Evolutionary conservation across 2,329 filamentous ascomycete genomes (phyloP), one percentile per base, ranked within the genome.

Genomic region (Sodiomyces alkalinus): DNA sequence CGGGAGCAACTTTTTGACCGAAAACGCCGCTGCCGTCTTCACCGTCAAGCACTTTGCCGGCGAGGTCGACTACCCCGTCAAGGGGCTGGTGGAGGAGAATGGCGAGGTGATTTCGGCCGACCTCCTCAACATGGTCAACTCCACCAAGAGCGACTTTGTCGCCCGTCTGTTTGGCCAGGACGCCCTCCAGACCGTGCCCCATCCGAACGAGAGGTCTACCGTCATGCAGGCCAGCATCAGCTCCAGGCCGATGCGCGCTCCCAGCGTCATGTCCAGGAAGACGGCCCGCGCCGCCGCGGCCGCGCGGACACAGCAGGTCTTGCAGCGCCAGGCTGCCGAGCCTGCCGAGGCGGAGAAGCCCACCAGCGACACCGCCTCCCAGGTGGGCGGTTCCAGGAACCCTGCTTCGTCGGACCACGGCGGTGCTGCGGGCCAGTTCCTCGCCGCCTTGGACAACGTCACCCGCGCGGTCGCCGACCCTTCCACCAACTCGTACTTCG

Each of bases 211-310:
- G 53, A 79, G 74, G 43, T 76, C 73, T 1, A 83, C 90, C 0
- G 86, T 98, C 35, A 82, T 96, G 64, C 87, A 98, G 55, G 90
- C 87, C 2, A 86, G 86, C 26, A 82, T 98, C 40, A 92, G 85
- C 56, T 96, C 87, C 3, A 94, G 92, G 56, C 90, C 90, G 2
- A 75, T 86, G 49, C 75, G 90, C 31, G 80, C 83, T 49, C 90
- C 90, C 1, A 94, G 86, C 46, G 83, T 98, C 53, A 87, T 92
- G 55, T 76, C 80, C 17, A 74, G 75, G 41, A 92, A 81, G 56
- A 70, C 65, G 4, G 67, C 67, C 9, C 48, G 53, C 27, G 45
- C 46, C 3, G 43, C 45, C 9, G 23, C 23, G 14, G 21, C 27
- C 5, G 40, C 45, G 1, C 49, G 51, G 16, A 47, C 49, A 21